Evolutionary conservation across 257 asterid genomes (phyloP).

Genomic region (Vinca minor): DNA sequence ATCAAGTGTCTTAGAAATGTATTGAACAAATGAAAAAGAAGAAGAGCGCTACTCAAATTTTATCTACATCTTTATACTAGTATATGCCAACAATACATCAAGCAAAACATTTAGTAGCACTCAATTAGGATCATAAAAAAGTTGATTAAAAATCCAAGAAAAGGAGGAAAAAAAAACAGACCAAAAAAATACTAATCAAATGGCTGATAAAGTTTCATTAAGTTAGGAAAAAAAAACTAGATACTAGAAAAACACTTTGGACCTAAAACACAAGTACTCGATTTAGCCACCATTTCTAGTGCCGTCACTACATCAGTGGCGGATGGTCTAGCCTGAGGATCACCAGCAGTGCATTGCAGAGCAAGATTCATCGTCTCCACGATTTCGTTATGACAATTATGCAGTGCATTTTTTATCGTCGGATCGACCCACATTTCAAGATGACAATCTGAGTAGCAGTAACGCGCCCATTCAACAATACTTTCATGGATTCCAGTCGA

Average conservation of each 20-base stretch:
- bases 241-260: conserved; percentile 28
- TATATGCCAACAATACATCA: conserved; percentile 29
- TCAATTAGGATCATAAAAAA: conserved; percentile 10
- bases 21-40: no score
- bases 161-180: not conserved
- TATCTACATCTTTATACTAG: not conserved
- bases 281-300: conserved; percentile 40
- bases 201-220: conserved; percentile 12
- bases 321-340: conserved; percentile 56
- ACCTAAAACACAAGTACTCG: conserved; percentile 42
- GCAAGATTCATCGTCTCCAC: conserved; percentile 78
- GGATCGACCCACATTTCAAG: conserved; percentile 68
- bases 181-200: not conserved
- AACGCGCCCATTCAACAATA: conserved; percentile 74
- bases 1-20: no score
- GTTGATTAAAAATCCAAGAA: not conserved
- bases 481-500: conserved; percentile 37
- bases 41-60: no score
- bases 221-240: conserved; percentile 20
- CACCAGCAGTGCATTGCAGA: conserved; percentile 63
- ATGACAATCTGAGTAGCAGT: conserved; percentile 77
- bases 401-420: conserved; percentile 25
- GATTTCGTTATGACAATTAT: conserved; percentile 36
- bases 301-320: conserved; percentile 35
- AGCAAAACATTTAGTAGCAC: conserved; percentile 29